Conservation (phyloP, 306 rosid genomes). For the Cucurbita pepo region DNA sequence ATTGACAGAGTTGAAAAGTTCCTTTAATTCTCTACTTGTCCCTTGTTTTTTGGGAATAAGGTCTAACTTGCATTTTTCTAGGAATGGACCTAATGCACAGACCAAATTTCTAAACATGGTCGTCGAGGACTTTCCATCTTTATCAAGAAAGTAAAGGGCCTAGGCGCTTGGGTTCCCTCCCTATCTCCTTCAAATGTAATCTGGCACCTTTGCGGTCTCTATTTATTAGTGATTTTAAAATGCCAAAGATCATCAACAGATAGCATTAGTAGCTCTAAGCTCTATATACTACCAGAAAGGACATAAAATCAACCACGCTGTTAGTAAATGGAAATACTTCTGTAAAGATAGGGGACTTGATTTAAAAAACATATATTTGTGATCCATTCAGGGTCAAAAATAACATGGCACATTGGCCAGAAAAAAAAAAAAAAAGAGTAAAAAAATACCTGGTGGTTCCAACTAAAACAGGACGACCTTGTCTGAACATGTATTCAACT, state of each 20-base stretch:
- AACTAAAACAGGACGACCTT: slow-evolving; percentile 90
- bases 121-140: not conserved
- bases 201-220: not conserved
- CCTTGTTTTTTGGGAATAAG: not conserved
- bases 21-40: not conserved
- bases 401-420: not conserved
- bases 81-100: not conserved
- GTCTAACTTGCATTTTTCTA: not conserved
- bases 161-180: not conserved
- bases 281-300: not conserved
- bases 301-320: not conserved
- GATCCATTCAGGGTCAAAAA: not conserved
- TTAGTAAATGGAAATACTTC: not conserved
- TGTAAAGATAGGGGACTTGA: not conserved
- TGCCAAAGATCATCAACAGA: not conserved
- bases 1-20: not conserved
- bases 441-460: slow-evolving; percentile 78
- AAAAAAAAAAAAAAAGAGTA: not conserved
- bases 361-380: not conserved
- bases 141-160: not conserved
- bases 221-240: not conserved
- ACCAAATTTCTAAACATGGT: not conserved
- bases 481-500: slow-evolving; percentile 79
- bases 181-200: not conserved
- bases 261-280: not conserved